Evolutionary conservation across 768 basidiomycete species (phyloP), one percentile per base, ranked within the genome.

Genomic region (Tylopilus balloui): DNA sequence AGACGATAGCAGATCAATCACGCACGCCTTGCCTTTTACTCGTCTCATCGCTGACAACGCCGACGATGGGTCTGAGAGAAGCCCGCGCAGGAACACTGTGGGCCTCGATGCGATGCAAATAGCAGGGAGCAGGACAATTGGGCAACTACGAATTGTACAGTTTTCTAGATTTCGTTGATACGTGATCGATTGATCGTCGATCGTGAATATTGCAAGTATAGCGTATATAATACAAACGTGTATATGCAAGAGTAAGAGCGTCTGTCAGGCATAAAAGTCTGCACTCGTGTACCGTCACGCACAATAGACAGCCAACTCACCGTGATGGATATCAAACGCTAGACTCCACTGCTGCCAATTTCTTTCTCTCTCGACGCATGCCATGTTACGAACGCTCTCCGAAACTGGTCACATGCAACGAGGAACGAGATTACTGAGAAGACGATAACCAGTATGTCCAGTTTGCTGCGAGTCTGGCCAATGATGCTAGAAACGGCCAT

Each of bases 391-490:
- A 62, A 50, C 7, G 53, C 62, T 29, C 58, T 58, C 41, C 49
- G 29, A 28, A 63, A 58, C 41, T 64, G 58, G 39, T 61, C 55
- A 6, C 52, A 57, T 9, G 61, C 48, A 4, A 63, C 44, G 43
- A 52, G 20, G 38, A 57, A 42, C 5, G 55, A 43, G 36, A 61
- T 45, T 5, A 20, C 53, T 5, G 58, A 47, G 48, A 51, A 52
- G 25, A 58, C 24, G 27, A 64, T 14, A 15, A 55, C 7, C 12
- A 64, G 15, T 6, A 50, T 1, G 24, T 62, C 52, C 29, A 61
- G 20, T 17, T 50, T 55, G 53, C 49, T 63, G 32, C 50, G 58
- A 36, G 42, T 44, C 8, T 43, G 38, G 10, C 53, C 40, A 11
- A 39, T 8, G 28, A 50, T 13, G 17, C 40, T 19, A 23, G 55